These are phyloP conservation scores for Isoetes engelmannii DNA, from an alignment of 83 land plant genomes.

Conservation along the genomic window DNA sequence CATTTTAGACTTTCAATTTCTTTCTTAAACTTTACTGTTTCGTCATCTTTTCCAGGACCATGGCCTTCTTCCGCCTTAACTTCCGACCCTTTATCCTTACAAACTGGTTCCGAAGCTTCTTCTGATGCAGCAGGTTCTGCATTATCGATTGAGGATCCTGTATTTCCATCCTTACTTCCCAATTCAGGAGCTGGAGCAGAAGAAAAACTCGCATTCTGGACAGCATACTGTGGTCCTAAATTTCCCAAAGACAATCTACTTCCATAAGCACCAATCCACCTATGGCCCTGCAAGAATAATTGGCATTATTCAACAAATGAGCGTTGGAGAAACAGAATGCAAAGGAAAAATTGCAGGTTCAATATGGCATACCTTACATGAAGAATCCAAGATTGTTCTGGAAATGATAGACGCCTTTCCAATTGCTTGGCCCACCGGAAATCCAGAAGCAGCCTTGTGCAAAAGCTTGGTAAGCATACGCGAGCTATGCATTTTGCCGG, in stretches of 20 bases:
- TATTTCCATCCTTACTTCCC: not conserved
- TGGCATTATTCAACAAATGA: not conserved
- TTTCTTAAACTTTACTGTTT: slow-evolving; percentile 4
- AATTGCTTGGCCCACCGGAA: no score
- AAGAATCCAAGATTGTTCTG: not conserved
- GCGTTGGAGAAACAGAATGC: not conserved
- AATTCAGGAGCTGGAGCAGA: slow-evolving; percentile 14
- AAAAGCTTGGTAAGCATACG: no score
- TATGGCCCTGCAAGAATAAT: not conserved
- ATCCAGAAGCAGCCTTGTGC: no score
- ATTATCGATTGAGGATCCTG: not conserved
- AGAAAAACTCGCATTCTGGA: slow-evolving; percentile 7
- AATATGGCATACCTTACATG: slow-evolving; percentile 1
- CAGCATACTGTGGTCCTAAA: not conserved
- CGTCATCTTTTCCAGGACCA: slow-evolving; percentile 24
- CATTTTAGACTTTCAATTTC: slow-evolving; percentile 45
- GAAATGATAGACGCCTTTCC: no score
- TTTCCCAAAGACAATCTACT: not conserved
- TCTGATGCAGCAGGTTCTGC: slow-evolving; percentile 13
- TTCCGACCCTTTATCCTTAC: slow-evolving; percentile 6
- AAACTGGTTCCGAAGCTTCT: slow-evolving; percentile 16
- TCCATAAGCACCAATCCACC: not conserved
- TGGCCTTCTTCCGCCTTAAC: slow-evolving; percentile 17
- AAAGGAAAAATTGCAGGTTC: not conserved
- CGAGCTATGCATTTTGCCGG: no score